These are phyloP conservation scores for Stemphylium lycopersici DNA, from an alignment of 2,329 filamentous ascomycete genomes.

Conservation along the genomic window DNA sequence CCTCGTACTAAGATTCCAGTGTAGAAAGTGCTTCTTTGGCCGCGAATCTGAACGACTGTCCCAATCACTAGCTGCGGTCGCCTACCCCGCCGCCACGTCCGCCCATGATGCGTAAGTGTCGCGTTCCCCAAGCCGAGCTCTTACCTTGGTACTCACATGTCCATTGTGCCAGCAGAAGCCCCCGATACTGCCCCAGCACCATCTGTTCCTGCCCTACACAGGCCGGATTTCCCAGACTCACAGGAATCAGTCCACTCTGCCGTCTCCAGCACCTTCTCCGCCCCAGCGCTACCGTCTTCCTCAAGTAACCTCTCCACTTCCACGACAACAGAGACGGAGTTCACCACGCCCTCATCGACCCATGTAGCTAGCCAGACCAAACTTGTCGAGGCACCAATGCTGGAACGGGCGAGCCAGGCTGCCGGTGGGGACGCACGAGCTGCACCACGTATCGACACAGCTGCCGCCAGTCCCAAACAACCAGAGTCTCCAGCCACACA, in stretches of 20 bases:
- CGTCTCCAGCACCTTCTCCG: constrained; percentile 43
- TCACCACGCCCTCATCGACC: constrained; percentile 32
- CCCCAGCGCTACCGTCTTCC: constrained; percentile 39
- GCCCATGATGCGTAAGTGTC: constrained; percentile 27
- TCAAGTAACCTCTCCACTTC: constrained; percentile 44
- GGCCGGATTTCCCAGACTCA: constrained; percentile 30
- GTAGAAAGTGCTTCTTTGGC: constrained; percentile 1
- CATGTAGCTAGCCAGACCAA: constrained; percentile 54
- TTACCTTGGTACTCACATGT: constrained; percentile 24
- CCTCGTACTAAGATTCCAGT: background rate
- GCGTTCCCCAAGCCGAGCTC: constrained; percentile 18
- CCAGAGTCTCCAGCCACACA: constrained; percentile 49
- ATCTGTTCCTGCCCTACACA: constrained; percentile 13
- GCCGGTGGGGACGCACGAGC: constrained; percentile 46
- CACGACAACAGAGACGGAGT: constrained; percentile 16
- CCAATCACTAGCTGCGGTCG: constrained; percentile 18
- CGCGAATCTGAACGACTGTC: background rate
- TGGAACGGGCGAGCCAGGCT: constrained; percentile 58
- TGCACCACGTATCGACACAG: constrained; percentile 32
- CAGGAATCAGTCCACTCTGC: constrained; percentile 45
- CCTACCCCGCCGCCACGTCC: constrained; percentile 24
- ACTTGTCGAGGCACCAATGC: constrained; percentile 25
- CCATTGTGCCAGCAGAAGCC: constrained; percentile 27
- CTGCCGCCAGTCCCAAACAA: constrained; percentile 48
- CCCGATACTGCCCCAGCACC: constrained; percentile 18